Conservation (phyloP, 495 filamentous ascomycete genomes). For the Penicillium psychrofluorescens region DNA sequence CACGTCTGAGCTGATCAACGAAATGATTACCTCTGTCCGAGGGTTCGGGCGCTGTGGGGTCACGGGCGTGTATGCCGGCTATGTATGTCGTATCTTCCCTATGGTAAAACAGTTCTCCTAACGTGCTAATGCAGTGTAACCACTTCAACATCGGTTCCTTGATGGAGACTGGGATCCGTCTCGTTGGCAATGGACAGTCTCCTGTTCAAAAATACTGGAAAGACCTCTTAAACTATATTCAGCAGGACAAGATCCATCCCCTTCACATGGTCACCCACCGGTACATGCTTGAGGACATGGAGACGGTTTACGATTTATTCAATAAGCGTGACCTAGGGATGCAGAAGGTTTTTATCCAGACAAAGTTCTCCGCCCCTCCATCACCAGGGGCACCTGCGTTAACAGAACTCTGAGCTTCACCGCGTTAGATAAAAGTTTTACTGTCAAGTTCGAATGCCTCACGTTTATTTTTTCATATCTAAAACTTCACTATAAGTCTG, state of each 20-base stretch:
- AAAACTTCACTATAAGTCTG: neutral
- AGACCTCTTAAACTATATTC: slow-evolving; percentile 60
- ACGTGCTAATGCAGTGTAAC: slow-evolving; percentile 46
- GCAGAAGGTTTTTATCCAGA: slow-evolving; percentile 63
- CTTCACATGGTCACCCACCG: slow-evolving; percentile 75
- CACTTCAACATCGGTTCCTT: slow-evolving; percentile 79
- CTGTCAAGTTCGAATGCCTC: neutral
- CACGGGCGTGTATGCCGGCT: slow-evolving; percentile 78
- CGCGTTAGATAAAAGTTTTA: neutral
- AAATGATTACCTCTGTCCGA: slow-evolving; percentile 73
- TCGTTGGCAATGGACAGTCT: slow-evolving; percentile 79
- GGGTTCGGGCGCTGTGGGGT: slow-evolving; percentile 71
- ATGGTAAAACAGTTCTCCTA: too few relatives aligned
- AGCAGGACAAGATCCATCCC: slow-evolving; percentile 65
- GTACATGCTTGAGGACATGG: slow-evolving; percentile 63
- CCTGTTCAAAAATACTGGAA: slow-evolving; percentile 83
- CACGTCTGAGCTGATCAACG: slow-evolving; percentile 79
- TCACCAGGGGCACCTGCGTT: slow-evolving; percentile 43
- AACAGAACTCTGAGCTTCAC: slow-evolving; percentile 16
- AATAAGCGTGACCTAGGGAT: slow-evolving; percentile 58
- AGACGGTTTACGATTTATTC: slow-evolving; percentile 60
- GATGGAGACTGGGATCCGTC: slow-evolving; percentile 76
- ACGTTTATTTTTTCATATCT: neutral
- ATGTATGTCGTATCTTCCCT: slow-evolving; percentile 39
- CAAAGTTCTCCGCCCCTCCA: slow-evolving; percentile 50